Conservation (phyloP, 1,139 yeast species). For the Magnusiomyces magnusii region DNA sequence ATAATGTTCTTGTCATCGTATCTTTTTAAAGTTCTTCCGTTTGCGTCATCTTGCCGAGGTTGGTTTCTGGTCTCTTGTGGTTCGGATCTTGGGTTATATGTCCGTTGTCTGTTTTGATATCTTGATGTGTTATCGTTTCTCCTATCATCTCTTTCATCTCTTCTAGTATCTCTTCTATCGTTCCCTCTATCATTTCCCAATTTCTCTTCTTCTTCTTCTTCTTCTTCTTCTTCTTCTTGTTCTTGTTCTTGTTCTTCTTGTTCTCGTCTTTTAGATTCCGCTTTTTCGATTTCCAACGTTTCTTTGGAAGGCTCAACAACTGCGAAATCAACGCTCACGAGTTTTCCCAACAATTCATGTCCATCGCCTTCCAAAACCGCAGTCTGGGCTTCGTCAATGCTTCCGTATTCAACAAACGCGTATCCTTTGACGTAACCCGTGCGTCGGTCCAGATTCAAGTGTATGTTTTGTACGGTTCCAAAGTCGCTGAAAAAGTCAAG, state of each 20-base stretch:
- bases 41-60: not conserved
- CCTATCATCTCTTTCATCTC: not conserved
- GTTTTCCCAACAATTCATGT: conserved; percentile 32
- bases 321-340: conserved; percentile 35
- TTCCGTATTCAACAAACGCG: conserved; percentile 36
- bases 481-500: conserved; percentile 38
- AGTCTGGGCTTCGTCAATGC: conserved; percentile 32
- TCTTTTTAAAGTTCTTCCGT: not conserved
- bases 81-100: not conserved
- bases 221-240: not conserved
- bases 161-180: not conserved
- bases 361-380: conserved; percentile 34
- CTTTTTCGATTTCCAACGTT: not conserved
- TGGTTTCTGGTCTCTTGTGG: no score
- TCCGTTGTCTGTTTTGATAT: not conserved
- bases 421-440: conserved; percentile 42
- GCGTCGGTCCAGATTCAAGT: conserved; percentile 39
- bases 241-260: not conserved
- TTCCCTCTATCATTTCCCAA: not conserved
- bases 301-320: not conserved
- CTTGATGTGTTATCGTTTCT: not conserved
- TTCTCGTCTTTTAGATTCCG: not conserved
- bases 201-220: not conserved
- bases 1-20: not conserved
- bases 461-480: conserved; percentile 36